phyloP scores from a whole-genome alignment of 768 basidiomycete species.

The Lactarius trivialis region DNA sequence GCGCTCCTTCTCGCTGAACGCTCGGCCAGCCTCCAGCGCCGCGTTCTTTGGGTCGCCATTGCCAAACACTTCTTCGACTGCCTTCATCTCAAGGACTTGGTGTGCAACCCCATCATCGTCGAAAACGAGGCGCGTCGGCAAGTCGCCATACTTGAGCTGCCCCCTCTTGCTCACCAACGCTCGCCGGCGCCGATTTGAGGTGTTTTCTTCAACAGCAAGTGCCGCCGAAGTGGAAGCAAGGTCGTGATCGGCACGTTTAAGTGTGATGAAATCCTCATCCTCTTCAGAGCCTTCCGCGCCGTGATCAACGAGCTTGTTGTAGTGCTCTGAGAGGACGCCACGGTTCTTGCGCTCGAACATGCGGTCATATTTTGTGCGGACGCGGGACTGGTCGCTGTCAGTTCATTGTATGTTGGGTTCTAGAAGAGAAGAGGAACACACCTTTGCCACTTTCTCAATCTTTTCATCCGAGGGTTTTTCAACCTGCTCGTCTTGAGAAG shows the following conservation, averaged over 20 bases:
- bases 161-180: conserved; percentile 68
- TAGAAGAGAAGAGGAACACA: background rate
- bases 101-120: conserved; percentile 82
- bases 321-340: conserved; percentile 84
- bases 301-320: conserved; percentile 79
- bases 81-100: conserved; percentile 77
- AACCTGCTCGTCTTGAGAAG: background rate
- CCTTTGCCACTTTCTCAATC: background rate
- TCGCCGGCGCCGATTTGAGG: conserved; percentile 87
- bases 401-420: background rate
- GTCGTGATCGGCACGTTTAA: conserved; percentile 87
- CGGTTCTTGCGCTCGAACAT: conserved; percentile 98
- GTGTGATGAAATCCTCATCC: conserved; percentile 85
- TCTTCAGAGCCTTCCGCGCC: conserved; percentile 35
- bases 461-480: background rate
- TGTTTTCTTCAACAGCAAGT: conserved; percentile 35
- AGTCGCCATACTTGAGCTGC: conserved; percentile 51
- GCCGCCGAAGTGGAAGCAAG: conserved; percentile 33
- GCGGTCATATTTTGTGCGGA: conserved; percentile 91
- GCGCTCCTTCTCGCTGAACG: conserved; percentile 69
- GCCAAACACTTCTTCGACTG: conserved; percentile 62
- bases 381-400: conserved; percentile 28
- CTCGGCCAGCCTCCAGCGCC: conserved; percentile 55
- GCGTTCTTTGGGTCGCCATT: conserved; percentile 48
- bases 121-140: conserved; percentile 74